A percentile compares a stretch with the other conserved stretches of the same genome.
phyloP scores from a whole-genome alignment of 208 protist species.

The Spongospora subterranea region DNA sequence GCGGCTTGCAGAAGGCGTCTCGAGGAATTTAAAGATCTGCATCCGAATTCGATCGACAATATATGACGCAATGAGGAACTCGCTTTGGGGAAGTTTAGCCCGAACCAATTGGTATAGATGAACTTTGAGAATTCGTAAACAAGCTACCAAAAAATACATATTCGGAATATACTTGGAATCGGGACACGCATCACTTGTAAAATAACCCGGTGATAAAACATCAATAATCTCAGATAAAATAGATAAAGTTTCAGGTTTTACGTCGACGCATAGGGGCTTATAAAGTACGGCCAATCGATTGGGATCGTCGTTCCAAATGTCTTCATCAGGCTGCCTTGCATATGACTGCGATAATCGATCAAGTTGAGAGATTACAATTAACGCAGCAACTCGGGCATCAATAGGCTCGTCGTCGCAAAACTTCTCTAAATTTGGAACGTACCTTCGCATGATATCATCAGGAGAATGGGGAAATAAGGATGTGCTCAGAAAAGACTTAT shows the following conservation, averaged over 20 bases:
- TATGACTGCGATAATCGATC: constrained; percentile 49
- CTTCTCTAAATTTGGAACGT: neutral
- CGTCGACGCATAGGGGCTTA: constrained; percentile 50
- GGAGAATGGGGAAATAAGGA: neutral
- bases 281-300: constrained; percentile 45
- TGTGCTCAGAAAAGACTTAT: neutral
- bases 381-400: neutral
- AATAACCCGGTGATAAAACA: constrained; percentile 41
- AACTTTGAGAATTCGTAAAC: constrained; percentile 54
- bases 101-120: constrained; percentile 58
- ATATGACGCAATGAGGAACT: constrained; percentile 42
- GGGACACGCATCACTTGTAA: neutral
- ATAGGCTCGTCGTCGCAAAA: neutral
- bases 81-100: constrained; percentile 33
- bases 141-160: constrained; percentile 55
- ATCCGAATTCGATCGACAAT: constrained; percentile 11
- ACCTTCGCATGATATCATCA: constrained; percentile 13
- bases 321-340: constrained; percentile 18
- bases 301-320: constrained; percentile 54
- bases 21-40: constrained; percentile 50
- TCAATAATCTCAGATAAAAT: constrained; percentile 43
- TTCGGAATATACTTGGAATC: constrained; percentile 43
- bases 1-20: neutral
- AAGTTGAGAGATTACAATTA: constrained; percentile 3
- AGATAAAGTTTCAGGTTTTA: constrained; percentile 39